Base-by-base conservation (phyloP, 2,329 filamentous ascomycete species). In the Nemania sp. region DNA sequence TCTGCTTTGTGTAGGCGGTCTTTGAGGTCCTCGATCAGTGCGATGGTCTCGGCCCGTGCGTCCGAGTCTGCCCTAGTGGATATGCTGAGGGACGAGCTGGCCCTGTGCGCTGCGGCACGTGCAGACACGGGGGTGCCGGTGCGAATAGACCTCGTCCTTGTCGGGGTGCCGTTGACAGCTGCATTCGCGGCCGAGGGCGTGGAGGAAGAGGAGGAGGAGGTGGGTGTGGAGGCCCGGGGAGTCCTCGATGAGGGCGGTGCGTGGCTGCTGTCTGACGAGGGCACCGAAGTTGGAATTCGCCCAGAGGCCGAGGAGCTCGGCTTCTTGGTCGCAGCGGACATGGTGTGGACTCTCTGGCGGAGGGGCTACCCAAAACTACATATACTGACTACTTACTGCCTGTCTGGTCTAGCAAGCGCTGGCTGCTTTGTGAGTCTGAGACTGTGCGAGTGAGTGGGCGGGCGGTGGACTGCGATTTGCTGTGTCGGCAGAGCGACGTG, bases 1-100 rank as follows among this genome's bases (percentile, higher is more conserved):
- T 98, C 95, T 24, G 94, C 92, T 79, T 91, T 93, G 75, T 92
- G 88, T 58, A 98, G 85, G 65, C 93, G 90, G 72, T 93, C 90
- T 81, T 93, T 94, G 67, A 98, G 83, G 72, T 98, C 94, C 71
- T 97, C 93, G 66, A 97, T 86, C 64, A 92, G 83, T 18, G 92
- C 90, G 49, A 93, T 85, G 70, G 92, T 90, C 80, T 96, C 93
- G 20, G 93, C 93, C 73, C 92, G 90, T 70, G 90, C 90, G 59
- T 94, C 92, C 71, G 93, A 87, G 64, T 93, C 90, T 38, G 84
- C 84, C 68, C 87, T 85, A 58, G 85, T 81, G 61, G 75, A 78
- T 68, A 80, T 81, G 73, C 79, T 78, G 18, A 85, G 76, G 8
- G 82, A 79, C 4, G 84, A 86, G 64, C 82, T 79, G 70, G 86